Evolutionary conservation across 1,284 basidiomycete species (phyloP), one percentile per base, ranked within the genome.

Genomic region (Leccinum subspadiceum): DNA sequence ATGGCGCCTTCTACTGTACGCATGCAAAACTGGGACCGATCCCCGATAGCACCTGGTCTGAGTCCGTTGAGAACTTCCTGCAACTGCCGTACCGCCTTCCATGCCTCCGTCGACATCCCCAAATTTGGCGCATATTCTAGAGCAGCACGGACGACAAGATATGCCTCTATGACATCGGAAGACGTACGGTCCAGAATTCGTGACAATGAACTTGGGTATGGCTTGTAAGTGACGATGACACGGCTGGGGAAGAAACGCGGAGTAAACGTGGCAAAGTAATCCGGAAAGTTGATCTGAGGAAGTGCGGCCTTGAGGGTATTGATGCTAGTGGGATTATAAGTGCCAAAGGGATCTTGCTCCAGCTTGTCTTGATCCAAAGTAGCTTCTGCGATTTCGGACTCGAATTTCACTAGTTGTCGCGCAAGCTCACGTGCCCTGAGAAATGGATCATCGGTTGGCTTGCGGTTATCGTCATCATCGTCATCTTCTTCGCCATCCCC

Each of bases 191-290:
- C 79, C 22, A 99, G 77, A 62, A 98, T 87, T 53, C 80, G 71
- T 13, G 86, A 84, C 6, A 98, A 80, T 7, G 85, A 81, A 22
- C 77, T 74, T 10, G 91, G 79, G 75, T 93, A 98, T 0, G 85
- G 80, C n/a, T 93, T 93, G 68, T 92, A 87, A 2, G 91, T 92
- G 64, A 97, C 79, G 64, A 98, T 89, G 63, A 97, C 85, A 39
- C 79, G 78, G 20, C 81, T 78, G 0, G 96, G 96, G 78, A 85
- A 94, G 58, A 78, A 77, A 44, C 92, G 85, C 13, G 93, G 89
- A 0, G 90, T 85, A 69, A 95, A 94, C 0, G 90, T 80, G 1
- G 94, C 84, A 63, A 98, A 88, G 76, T 97, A 98, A 31, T 85
- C 80, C 1, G 84, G 79, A 76, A 97, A 93, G 68, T 92, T 81